Percentiles rank a stretch among this genome's conserved stretches.
These are phyloP conservation scores for Termitomyces titanicus DNA, from an alignment of 768 basidiomycete species.

Conservation along the genomic window DNA sequence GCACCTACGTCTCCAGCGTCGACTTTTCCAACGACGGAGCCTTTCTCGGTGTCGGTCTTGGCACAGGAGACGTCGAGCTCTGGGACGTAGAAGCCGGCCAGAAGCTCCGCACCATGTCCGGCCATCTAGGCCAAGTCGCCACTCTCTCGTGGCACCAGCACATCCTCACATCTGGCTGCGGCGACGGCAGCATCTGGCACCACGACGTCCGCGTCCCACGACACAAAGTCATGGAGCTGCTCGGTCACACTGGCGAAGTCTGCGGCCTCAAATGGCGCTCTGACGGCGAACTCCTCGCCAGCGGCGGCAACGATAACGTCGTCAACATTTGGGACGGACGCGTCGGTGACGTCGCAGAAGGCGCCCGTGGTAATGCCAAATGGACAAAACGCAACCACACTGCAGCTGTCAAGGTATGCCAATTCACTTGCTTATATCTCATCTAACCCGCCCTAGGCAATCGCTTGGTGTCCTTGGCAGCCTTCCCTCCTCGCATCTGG, in stretches of 20 bases:
- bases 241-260: slow-evolving; percentile 90
- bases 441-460: slow-evolving; percentile 47
- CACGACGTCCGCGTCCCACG: slow-evolving; percentile 87
- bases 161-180: slow-evolving; percentile 83
- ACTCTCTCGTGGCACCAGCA: slow-evolving; percentile 86
- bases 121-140: slow-evolving; percentile 82
- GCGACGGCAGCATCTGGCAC: slow-evolving; percentile 94
- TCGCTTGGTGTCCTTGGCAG: slow-evolving; percentile 99
- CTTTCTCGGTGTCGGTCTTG: slow-evolving; percentile 79
- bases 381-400: slow-evolving; percentile 93
- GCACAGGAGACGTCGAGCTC: slow-evolving; percentile 86
- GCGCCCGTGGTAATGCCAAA: slow-evolving; percentile 61
- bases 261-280: slow-evolving; percentile 88
- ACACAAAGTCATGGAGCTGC: slow-evolving; percentile 87
- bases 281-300: slow-evolving; percentile 88
- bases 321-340: slow-evolving; percentile 97
- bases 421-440: neutral
- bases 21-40: slow-evolving; percentile 79
- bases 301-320: slow-evolving; percentile 96
- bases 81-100: slow-evolving; percentile 84
- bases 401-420: slow-evolving; percentile 70
- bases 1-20: slow-evolving; percentile 70
- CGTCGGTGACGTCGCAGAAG: slow-evolving; percentile 51
- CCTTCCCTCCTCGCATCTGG: slow-evolving; percentile 87
- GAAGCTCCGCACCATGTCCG: slow-evolving; percentile 87